Base-by-base conservation (phyloP, 2,329 filamentous ascomycete species). In the Epichloe amarillans region DNA sequence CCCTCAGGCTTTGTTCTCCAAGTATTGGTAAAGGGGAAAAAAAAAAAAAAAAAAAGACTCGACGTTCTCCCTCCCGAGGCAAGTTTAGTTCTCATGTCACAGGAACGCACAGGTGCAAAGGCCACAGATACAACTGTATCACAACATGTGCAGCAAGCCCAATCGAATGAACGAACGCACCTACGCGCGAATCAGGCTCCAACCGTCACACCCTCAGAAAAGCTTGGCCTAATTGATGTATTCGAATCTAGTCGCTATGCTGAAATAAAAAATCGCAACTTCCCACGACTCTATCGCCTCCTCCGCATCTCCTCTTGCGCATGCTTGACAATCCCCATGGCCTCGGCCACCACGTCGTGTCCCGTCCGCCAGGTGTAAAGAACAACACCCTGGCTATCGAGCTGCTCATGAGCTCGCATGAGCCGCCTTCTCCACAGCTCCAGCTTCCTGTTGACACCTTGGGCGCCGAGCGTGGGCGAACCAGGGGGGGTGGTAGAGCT, bases 351-450 rank as follows among this genome's bases (percentile, higher is more conserved):
- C 7, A 87, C 83, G 68, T 93, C 87, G 30, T 74, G 71, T 0
- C 87, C 87, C 11, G 75, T 76, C 41, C 84, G 74, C 87, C 87
- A 93, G 19, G 77, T 87, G 55, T 85, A 79, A 37, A 93, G 62
- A 56, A 75, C 69, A 1, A 93, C 83, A 4, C 83, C 83, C 39
- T 81, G 70, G 5, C 72, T 69, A n/a, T 79, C 77, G 10, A 91
- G 71, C 39, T 70, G 66, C 33, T 80, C 69, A 55, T 84, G 80
- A 3, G 86, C 86, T 43, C 78, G 70, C 41, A 75, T 75, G 69
- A 86, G 78, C 40, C 87, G 70, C 51, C 82, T 75, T 54, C 75
- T 72, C 87, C 86, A 93, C 46, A 88, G 61, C 53, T 84, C 82
- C 50, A 88, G 71, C 56, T 86, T 84, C 68, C 84, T 88, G 64